Percentiles rank a stretch among this genome's conserved stretches.
These are phyloP conservation scores for Melaleuca quinquenervia DNA, from an alignment of 345 rosid species.

Conservation along the genomic window DNA sequence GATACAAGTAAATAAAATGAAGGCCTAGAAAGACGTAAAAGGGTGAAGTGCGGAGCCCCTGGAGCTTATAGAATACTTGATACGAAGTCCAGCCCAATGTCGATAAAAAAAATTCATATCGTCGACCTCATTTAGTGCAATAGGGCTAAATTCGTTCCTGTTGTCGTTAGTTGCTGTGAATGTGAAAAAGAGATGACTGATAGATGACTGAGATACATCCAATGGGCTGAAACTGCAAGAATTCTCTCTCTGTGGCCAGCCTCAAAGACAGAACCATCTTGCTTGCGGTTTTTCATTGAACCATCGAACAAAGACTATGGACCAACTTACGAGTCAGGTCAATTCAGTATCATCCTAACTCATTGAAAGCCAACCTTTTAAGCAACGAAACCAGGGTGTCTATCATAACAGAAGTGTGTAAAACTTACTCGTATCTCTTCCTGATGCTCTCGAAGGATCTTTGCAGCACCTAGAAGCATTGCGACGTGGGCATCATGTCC, in stretches of 20 bases:
- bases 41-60: neutral
- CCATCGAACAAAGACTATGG: neutral
- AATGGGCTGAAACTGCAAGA: neutral
- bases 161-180: neutral
- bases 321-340: neutral
- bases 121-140: neutral
- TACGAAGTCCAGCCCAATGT: neutral
- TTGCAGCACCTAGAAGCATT: conserved; percentile 84
- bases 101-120: neutral
- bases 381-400: neutral
- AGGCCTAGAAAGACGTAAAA: neutral
- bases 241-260: neutral
- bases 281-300: neutral
- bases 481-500: conserved; percentile 85
- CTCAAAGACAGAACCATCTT: neutral
- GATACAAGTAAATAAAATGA: neutral
- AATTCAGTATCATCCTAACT: neutral
- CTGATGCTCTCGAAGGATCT: conserved; percentile 51
- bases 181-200: neutral
- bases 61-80: neutral
- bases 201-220: neutral
- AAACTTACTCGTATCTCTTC: conserved; percentile 21
- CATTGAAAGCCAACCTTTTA: neutral
- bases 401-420: neutral
- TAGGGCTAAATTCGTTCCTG: neutral